These are phyloP conservation scores for Fusarium vanettenii DNA, from an alignment of 2,329 filamentous ascomycete genomes.

Conservation along the genomic window DNA sequence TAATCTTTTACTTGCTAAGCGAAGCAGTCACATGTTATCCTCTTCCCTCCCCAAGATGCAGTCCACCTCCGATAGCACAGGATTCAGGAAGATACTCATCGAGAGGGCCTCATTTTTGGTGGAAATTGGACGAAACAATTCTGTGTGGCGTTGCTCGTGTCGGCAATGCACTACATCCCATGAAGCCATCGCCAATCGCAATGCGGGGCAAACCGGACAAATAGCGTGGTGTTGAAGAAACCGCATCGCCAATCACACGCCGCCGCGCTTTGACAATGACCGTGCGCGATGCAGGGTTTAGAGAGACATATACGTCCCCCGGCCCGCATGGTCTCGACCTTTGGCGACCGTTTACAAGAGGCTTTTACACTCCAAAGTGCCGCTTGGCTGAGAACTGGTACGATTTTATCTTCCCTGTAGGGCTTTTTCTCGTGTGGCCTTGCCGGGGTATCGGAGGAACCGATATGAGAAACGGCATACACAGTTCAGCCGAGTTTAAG, in stretches of 20 bases:
- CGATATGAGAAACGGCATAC: not conserved
- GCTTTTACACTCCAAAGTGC: not conserved
- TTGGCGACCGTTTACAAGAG: not conserved
- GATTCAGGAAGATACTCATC: not conserved
- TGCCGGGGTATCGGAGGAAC: not conserved
- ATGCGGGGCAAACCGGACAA: not conserved
- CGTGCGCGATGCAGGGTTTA: not conserved
- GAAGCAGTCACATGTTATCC: not conserved
- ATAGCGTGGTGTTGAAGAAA: not conserved
- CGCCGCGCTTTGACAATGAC: not conserved
- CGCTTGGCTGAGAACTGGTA: not conserved
- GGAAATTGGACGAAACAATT: not conserved
- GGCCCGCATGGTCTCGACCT: not conserved
- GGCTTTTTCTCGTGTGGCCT: not conserved
- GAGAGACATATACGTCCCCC: not conserved
- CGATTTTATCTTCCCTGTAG: not conserved
- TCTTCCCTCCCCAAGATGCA: not conserved
- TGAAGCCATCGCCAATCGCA: not conserved
- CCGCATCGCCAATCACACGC: not conserved
- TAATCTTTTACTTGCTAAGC: not conserved
- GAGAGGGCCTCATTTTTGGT: not conserved
- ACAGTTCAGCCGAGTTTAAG: not conserved
- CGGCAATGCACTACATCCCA: not conserved
- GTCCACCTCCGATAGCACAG: not conserved
- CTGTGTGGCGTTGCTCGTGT: not conserved